Base-by-base conservation (phyloP, 2,329 filamentous ascomycete genomes). In the Nemania abortiva region DNA sequence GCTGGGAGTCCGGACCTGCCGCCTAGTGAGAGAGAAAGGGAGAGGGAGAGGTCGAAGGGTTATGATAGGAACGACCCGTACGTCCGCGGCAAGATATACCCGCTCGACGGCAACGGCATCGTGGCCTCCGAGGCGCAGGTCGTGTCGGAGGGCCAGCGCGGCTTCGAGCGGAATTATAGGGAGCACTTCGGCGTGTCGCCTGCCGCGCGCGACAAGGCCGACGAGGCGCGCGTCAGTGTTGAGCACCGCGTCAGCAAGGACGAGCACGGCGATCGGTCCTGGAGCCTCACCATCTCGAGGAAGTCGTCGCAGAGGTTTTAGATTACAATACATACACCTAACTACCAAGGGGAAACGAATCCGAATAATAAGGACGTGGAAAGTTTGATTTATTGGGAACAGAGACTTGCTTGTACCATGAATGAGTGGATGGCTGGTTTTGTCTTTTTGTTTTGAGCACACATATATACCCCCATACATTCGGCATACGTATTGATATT, bases 61-160 rank as follows among this genome's bases (percentile, higher is more conserved):
- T 73, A 73, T 45, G 73, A 75, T 52, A 58, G 52, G 20, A 73
- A 74, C 54, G 69, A 70, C 45, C 70, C 71, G 24, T 77, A 74
- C 42, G 47, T 72, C 27, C 68, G 69, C 29, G 67, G 64, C 34
- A 58, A 63, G n/a, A 72, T 76, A 2, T 65, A 74, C 9, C 74
- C 75, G 24, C 65, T 72, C 27, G 72, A 73, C n/a, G 65, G 64
- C 45, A 63, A 59, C n/a, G 66, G 66, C 22, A 20, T 58, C 5
- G 1, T 7, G 31, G 18, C 54, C 13, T 70, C 63, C 22, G 69
- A 72, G 62, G 65, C 74, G 34, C 70, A 74, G 67, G 70, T 77
- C 58, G 65, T 70, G 66, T 77, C 75, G 45, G 74, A 76, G 18
- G 75, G 75, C 13, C 74, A 71, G 66, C 61, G 65, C 24, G 76